Conservation (phyloP, 306 rosid species). For the Datisca glomerata region DNA sequence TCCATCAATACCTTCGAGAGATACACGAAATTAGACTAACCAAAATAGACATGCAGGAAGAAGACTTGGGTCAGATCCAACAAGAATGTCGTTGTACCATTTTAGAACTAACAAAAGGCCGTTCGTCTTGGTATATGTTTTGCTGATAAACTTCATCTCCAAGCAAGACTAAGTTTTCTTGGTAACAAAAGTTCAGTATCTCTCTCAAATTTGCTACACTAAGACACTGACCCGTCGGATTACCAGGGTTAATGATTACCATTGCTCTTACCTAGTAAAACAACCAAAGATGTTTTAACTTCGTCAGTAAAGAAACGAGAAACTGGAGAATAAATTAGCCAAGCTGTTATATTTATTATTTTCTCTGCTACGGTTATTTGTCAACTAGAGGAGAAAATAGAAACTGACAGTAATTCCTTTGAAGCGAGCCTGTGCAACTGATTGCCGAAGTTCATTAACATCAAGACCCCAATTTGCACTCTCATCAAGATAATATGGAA, state of each 20-base stretch:
- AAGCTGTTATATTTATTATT: too few species aligned
- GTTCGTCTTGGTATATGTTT: constrained; percentile 90
- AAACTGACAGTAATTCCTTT: constrained; percentile 70
- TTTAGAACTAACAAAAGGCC: constrained; percentile 83
- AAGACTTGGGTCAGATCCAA: constrained; percentile 7
- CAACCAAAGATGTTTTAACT: constrained; percentile 3
- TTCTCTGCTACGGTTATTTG: constrained; percentile 3
- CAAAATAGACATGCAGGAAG: constrained; percentile 7
- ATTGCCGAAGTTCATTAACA: constrained; percentile 50
- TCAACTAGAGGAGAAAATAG: constrained; percentile 15
- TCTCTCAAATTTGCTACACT: constrained; percentile 72
- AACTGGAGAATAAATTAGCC: too few species aligned
- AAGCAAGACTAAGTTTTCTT: constrained; percentile 74
- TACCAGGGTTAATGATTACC: constrained; percentile 99
- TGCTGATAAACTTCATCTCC: constrained; percentile 99
- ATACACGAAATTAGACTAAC: constrained; percentile 12
- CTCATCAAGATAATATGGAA: constrained; percentile 97
- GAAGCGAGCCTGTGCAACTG: constrained; percentile 62
- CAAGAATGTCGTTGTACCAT: constrained; percentile 36
- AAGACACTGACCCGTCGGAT: constrained; percentile 96
- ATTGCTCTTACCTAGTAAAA: constrained; percentile 79
- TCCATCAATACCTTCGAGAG: constrained; percentile 61
- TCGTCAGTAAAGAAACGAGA: background rate
- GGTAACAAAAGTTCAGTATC: constrained; percentile 64
- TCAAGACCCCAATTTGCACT: constrained; percentile 98